A percentile compares a stretch with the other conserved stretches of the same genome.
phyloP scores from a whole-genome alignment of 768 basidiomycete species.

The Suillus variegatus region DNA sequence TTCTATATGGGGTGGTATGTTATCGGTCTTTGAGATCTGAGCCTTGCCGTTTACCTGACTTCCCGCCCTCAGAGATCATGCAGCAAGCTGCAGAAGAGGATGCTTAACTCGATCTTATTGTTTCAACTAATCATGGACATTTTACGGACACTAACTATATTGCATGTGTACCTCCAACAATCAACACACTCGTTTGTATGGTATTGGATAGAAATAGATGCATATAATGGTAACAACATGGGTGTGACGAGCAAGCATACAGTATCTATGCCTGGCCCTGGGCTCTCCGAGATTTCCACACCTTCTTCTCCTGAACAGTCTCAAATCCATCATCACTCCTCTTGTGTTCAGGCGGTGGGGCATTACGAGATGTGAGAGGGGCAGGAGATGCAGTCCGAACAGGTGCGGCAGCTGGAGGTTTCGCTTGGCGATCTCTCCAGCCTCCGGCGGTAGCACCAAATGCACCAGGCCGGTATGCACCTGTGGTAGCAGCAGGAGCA shows the following conservation, averaged over 20 bases:
- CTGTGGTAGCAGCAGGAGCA: conserved; percentile 30
- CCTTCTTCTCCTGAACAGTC: conserved; percentile 42
- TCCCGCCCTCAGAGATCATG: conserved; percentile 39
- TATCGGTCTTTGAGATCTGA: background rate
- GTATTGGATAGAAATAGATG: conserved; percentile 19
- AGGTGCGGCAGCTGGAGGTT: conserved; percentile 32
- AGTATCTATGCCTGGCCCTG: conserved; percentile 12
- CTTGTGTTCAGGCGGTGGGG: conserved; percentile 38
- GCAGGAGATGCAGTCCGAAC: conserved; percentile 32
- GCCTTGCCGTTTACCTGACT: background rate
- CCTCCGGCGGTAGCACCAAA: conserved; percentile 39
- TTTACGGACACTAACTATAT: conserved; percentile 14
- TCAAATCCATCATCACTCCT: conserved; percentile 76
- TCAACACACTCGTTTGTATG: conserved; percentile 17
- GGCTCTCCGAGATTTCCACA: conserved; percentile 24
- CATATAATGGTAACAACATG: conserved; percentile 12
- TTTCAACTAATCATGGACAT: conserved; percentile 12
- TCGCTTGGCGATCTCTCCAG: conserved; percentile 64
- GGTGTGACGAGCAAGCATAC: background rate
- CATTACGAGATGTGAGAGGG: conserved; percentile 12
- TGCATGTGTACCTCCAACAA: conserved; percentile 16
- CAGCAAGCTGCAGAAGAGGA: conserved; percentile 48
- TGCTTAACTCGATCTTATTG: conserved; percentile 12
- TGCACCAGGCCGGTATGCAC: conserved; percentile 48
- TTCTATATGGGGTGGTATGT: conserved; percentile 74